phyloP scores from a whole-genome alignment of 768 basidiomycete species.

The Boletus reticuloceps region DNA sequence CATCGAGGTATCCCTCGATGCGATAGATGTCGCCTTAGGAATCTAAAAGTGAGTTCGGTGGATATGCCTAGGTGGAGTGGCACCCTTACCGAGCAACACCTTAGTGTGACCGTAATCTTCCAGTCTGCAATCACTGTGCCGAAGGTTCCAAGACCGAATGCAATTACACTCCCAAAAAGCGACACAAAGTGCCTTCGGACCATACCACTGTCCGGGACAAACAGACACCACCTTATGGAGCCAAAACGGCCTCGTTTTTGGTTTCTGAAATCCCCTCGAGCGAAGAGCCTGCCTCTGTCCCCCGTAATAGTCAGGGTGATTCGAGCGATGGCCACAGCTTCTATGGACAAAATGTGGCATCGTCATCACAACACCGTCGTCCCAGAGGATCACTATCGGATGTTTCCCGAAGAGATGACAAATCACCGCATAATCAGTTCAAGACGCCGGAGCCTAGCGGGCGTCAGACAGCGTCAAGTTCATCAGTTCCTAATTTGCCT shows the following conservation, averaged over 20 bases:
- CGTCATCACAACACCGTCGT: conserved; percentile 29
- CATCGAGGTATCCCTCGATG: conserved; percentile 74
- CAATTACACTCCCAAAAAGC: conserved; percentile 73
- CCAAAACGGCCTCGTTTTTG: conserved; percentile 49
- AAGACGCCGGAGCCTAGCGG: conserved; percentile 27
- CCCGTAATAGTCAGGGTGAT: conserved; percentile 21
- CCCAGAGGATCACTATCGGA: conserved; percentile 26
- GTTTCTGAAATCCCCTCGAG: conserved; percentile 39
- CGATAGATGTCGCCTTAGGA: conserved; percentile 64
- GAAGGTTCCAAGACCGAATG: conserved; percentile 54
- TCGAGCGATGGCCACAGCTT: conserved; percentile 38
- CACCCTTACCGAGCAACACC: conserved; percentile 2
- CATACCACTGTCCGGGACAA: conserved; percentile 36
- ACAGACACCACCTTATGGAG: conserved; percentile 38
- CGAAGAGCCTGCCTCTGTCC: conserved; percentile 26
- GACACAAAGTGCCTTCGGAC: conserved; percentile 52
- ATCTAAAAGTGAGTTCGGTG: conserved; percentile 53
- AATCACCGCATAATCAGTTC: conserved; percentile 12
- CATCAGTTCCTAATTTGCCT: conserved; percentile 22
- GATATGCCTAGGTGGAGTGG: background rate
- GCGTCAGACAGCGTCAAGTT: conserved; percentile 11
- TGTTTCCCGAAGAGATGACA: conserved; percentile 14
- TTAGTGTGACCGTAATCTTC: conserved; percentile 71
- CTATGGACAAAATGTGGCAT: conserved; percentile 47
- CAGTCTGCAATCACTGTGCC: conserved; percentile 65